These are phyloP conservation scores for Botrytis cinerea DNA, from an alignment of 2,329 filamentous ascomycete genomes.

Conservation along the genomic window DNA sequence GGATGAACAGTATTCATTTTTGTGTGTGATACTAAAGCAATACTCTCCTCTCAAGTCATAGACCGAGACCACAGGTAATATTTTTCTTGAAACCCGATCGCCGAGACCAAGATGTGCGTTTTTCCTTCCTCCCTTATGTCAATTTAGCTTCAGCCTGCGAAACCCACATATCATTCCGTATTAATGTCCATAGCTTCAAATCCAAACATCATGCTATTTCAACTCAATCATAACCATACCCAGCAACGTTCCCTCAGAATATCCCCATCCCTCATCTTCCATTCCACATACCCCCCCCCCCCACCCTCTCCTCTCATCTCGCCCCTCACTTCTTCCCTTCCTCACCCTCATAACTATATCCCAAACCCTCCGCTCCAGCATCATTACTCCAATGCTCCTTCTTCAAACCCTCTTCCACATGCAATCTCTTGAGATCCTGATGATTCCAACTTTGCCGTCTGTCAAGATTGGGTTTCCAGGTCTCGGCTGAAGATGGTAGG, in stretches of 20 bases:
- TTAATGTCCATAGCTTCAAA: background rate
- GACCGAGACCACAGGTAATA: background rate
- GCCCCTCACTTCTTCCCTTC: too few relatives aligned
- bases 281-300: too few relatives aligned
- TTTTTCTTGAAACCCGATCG: too few relatives aligned
- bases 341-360: constrained; percentile 4
- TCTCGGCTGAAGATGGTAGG: constrained; percentile 30
- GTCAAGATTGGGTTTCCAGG: constrained; percentile 35
- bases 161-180: background rate
- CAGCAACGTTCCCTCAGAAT: too few relatives aligned
- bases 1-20: background rate
- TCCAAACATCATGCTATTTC: background rate
- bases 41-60: background rate
- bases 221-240: too few relatives aligned
- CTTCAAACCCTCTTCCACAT: constrained; percentile 1
- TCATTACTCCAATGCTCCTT: constrained; percentile 13
- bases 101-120: background rate
- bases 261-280: background rate
- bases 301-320: too few relatives aligned
- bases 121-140: background rate
- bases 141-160: background rate
- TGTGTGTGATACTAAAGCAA: background rate
- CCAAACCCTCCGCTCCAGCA: background rate
- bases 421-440: constrained; percentile 38
- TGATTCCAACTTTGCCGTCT: constrained; percentile 36